Evolutionary conservation across 345 rosid genomes (phyloP).

Genomic region (Erucastrum elatum): DNA sequence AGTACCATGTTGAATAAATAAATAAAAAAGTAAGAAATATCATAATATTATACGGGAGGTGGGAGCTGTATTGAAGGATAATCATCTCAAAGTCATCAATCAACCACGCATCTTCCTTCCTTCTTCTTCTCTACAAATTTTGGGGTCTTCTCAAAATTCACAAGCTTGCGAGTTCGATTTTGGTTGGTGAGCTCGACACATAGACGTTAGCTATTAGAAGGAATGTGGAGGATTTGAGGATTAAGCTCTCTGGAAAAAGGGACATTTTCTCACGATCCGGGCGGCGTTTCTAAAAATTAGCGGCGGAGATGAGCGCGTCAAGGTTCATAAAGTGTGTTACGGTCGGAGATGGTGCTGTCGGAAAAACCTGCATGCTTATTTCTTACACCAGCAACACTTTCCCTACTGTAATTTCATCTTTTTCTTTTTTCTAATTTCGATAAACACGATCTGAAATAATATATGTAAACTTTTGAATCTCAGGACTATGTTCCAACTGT

Average conservation of each 20-base stretch:
- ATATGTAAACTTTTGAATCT: background rate
- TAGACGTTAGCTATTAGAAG: background rate
- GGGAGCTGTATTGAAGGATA: slow-evolving; percentile 8
- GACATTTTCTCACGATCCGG: background rate
- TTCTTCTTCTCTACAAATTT: slow-evolving; percentile 7
- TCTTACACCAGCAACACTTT: slow-evolving; percentile 88
- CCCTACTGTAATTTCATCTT: slow-evolving; percentile 49
- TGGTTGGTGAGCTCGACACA: background rate
- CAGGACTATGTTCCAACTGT: slow-evolving; percentile 95
- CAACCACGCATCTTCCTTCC: background rate
- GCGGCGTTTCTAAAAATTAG: background rate
- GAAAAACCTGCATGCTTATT: slow-evolving; percentile 88
- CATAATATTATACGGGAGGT: slow-evolving; percentile 24
- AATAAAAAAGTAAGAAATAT: slow-evolving; percentile 1
- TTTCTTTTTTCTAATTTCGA: background rate
- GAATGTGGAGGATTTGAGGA: slow-evolving; percentile 14
- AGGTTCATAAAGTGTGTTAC: slow-evolving; percentile 91
- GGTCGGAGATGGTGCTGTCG: slow-evolving; percentile 94
- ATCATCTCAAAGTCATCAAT: background rate
- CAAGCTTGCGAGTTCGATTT: background rate
- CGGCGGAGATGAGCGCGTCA: slow-evolving; percentile 42
- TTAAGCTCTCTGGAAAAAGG: background rate
- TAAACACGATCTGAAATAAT: background rate
- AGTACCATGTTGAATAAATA: slow-evolving; percentile 3
- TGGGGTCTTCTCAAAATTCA: slow-evolving; percentile 11